These are phyloP conservation scores for Aspergillus fischeri DNA, from an alignment of 2,329 filamentous ascomycete species.

Conservation along the genomic window DNA sequence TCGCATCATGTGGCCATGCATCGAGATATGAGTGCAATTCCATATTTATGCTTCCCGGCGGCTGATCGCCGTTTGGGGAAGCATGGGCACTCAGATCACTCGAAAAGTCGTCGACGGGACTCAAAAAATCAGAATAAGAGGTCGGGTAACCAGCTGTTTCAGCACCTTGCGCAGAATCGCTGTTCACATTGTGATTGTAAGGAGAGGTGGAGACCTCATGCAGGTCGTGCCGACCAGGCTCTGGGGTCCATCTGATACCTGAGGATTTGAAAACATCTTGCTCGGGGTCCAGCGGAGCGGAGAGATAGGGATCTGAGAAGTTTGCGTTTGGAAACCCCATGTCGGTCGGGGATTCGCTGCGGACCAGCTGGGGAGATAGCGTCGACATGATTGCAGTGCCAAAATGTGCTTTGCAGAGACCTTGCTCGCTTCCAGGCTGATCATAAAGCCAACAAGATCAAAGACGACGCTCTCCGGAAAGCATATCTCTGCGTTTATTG, in stretches of 20 bases:
- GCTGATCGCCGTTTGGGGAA: conserved; percentile 20
- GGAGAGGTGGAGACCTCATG: conserved; percentile 14
- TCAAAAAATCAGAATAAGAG: conserved; percentile 27
- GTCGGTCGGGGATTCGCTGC: conserved; percentile 20
- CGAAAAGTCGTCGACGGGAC: conserved; percentile 25
- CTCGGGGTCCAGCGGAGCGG: conserved; percentile 35
- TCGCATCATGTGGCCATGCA: conserved; percentile 9
- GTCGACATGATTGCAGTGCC: conserved; percentile 15
- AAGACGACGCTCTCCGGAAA: neutral
- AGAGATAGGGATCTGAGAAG: conserved; percentile 37
- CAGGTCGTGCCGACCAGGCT: conserved; percentile 10
- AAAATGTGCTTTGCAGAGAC: neutral
- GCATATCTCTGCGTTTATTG: neutral
- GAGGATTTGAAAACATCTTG: conserved; percentile 33
- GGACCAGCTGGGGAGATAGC: conserved; percentile 18
- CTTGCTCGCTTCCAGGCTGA: neutral
- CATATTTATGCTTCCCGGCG: conserved; percentile 17
- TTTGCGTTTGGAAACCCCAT: conserved; percentile 29
- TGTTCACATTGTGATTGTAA: conserved; percentile 4
- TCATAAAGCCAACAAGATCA: neutral
- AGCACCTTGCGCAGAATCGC: conserved; percentile 5
- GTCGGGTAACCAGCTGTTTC: conserved; percentile 7
- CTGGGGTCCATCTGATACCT: conserved; percentile 29
- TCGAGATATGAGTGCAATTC: conserved; percentile 14
- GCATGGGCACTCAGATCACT: conserved; percentile 27